A percentile compares a stretch with the other conserved stretches of the same genome.
These are phyloP conservation scores for Botrytis squamosa DNA, from an alignment of 2,329 filamentous ascomycete species.

Conservation along the genomic window DNA sequence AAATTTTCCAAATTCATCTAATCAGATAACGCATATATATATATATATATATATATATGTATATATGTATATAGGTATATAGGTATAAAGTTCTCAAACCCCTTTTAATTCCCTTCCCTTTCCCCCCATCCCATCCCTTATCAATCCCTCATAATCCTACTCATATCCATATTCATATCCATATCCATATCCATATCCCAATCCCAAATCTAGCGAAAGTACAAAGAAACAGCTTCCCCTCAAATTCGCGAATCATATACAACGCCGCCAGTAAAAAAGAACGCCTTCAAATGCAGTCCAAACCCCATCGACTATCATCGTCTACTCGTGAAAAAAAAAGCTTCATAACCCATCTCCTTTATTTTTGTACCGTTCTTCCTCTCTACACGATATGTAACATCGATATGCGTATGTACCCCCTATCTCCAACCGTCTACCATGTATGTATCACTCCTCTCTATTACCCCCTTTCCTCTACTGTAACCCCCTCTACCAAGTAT, in stretches of 20 bases:
- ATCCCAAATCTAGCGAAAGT: background rate
- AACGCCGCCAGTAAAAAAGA: background rate
- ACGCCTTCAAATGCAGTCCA: background rate
- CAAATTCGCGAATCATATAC: background rate
- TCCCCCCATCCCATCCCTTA: background rate
- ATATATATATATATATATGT: background rate
- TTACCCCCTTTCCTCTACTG: background rate
- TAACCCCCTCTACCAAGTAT: constrained; percentile 47
- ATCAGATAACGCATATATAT: background rate
- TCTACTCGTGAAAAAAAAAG: background rate
- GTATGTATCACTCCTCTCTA: background rate
- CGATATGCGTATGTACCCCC: background rate
- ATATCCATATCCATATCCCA: background rate
- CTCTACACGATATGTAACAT: background rate
- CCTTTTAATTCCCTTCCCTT: background rate
- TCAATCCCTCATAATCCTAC: background rate
- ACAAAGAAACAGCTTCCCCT: background rate
- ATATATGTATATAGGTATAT: background rate
- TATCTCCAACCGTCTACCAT: background rate
- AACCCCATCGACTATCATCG: background rate
- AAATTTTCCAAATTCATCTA: background rate
- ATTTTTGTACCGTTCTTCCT: background rate
- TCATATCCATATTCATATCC: background rate
- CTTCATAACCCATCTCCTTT: background rate
- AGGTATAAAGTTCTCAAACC: background rate